A percentile compares a stretch with the other conserved stretches of the same genome.
Evolutionary conservation across 2,329 filamentous ascomycete species (phyloP).

Genomic region (Ophiocordyceps unilateralis): DNA sequence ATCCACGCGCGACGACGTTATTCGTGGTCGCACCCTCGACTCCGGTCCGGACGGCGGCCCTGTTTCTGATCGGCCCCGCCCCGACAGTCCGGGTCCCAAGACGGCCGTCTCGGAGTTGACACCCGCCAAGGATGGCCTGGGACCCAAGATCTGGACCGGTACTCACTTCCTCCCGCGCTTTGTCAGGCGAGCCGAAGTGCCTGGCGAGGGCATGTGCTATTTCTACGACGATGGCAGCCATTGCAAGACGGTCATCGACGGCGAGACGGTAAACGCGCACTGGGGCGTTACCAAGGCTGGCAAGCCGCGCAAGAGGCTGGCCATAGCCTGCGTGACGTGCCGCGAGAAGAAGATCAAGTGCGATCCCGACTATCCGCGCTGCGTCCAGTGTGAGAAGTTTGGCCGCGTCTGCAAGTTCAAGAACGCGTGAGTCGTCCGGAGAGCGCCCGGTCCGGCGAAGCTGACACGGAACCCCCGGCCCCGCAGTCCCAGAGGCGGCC

Average conservation of each 20-base stretch:
- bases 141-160: slow-evolving; percentile 53
- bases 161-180: slow-evolving; percentile 51
- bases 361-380: slow-evolving; percentile 73
- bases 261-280: slow-evolving; percentile 72
- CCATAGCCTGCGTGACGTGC: slow-evolving; percentile 85
- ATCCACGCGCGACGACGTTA: too few species aligned
- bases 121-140: slow-evolving; percentile 40
- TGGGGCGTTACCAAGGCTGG: slow-evolving; percentile 93
- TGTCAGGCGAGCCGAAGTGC: slow-evolving; percentile 46
- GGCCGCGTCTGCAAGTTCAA: slow-evolving; percentile 72
- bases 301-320: slow-evolving; percentile 77
- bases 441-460: background rate
- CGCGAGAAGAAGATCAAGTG: slow-evolving; percentile 97
- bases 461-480: too few species aligned
- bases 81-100: background rate
- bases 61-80: background rate
- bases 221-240: slow-evolving; percentile 74
- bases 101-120: slow-evolving; percentile 21
- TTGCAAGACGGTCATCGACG: slow-evolving; percentile 71
- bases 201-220: slow-evolving; percentile 67
- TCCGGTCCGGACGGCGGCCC: background rate
- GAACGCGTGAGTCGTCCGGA: slow-evolving; percentile 58
- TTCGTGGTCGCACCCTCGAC: too few species aligned
- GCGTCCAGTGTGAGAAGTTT: slow-evolving; percentile 84
- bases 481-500: slow-evolving; percentile 37